Base-by-base conservation (phyloP, 2,329 filamentous ascomycete genomes). In the Botrytis medusae region DNA sequence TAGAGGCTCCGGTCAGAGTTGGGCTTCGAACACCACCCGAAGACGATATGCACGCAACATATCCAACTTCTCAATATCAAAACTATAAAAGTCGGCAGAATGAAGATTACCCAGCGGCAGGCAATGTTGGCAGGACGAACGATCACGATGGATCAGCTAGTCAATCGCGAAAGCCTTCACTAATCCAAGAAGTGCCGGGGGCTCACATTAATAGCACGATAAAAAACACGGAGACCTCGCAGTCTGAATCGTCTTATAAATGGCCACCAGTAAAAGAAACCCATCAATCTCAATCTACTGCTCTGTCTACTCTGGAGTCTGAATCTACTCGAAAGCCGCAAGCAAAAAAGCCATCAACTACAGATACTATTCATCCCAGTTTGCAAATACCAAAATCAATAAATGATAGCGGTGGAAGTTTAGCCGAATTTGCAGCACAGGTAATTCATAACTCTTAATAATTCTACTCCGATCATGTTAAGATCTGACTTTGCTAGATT, bases 401-500 rank as follows among this genome's bases (percentile, higher is more conserved):
- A 80, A 94, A 91, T 79, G 86, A 90, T 48, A 90, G 87, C 77
- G 92, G 92, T 63, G 93, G 93, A 12, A 95, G 89, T 79, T 82
- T 97, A 77, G 88, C 93, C 16, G 93, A 96, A 79, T 94, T 97
- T 82, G 92, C 93, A 70, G 93, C 94, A 73, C 89, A 94, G 87
- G 93, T 95, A 83, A 77, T 85, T 81, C 67, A 22, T 61, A n/a
- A 42, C 59, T 61, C 25, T 34, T 44, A 65, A 40, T 42, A 0
- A 62, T 40, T 61, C 29, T 22, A 70, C 42, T 64, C 25, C 5
- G 62, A 46, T 18, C 25, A 54, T 29, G 32, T 25, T 18, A 20
- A 34, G 42, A 64, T 72, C 77, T 80, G 71, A 81, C 59, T 73
- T 69, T 62, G 73, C 4, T 79, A 97, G 93, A 93, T 98, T 83